These are phyloP conservation scores for Pseudonitzschia delicatissima DNA, from an alignment of 108 stramenopile genomes.

Conservation along the genomic window DNA sequence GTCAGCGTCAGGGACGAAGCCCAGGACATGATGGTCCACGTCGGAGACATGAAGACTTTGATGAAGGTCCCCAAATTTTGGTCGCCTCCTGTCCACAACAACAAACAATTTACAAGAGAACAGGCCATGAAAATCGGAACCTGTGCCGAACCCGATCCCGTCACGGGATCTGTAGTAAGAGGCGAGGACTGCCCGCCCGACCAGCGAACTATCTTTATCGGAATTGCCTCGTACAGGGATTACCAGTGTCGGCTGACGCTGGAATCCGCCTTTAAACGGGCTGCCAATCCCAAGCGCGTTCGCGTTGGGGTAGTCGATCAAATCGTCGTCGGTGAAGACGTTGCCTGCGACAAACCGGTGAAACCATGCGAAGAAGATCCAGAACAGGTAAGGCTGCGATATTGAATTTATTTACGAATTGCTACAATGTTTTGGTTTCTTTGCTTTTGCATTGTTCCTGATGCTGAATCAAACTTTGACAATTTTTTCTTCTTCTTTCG, in stretches of 20 bases:
- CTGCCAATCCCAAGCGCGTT: constrained; percentile 59
- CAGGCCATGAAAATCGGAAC: constrained; percentile 72
- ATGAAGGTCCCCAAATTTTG: constrained; percentile 75
- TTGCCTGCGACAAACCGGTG: constrained; percentile 69
- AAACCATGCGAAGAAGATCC: constrained; percentile 68
- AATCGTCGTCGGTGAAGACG: constrained; percentile 76
- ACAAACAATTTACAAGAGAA: constrained; percentile 57
- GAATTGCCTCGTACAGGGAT: constrained; percentile 80
- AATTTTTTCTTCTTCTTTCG: not conserved
- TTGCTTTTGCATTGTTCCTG: not conserved
- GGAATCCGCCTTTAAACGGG: constrained; percentile 58
- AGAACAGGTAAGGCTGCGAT: not conserved
- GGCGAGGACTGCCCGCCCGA: constrained; percentile 63
- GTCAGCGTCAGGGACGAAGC: constrained; percentile 53
- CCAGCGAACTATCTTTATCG: constrained; percentile 76
- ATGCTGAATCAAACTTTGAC: not conserved
- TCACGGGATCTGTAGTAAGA: constrained; percentile 47
- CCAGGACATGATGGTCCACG: constrained; percentile 64
- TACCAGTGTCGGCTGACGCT: constrained; percentile 76
- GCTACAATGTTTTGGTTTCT: not conserved
- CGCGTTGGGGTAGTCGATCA: constrained; percentile 81
- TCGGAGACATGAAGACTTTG: constrained; percentile 55
- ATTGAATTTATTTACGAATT: too few species aligned
- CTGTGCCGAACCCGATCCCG: constrained; percentile 59
- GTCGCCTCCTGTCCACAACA: constrained; percentile 63